These are phyloP conservation scores for Pelargonium nanum DNA, from an alignment of 345 rosid genomes.

Conservation along the genomic window DNA sequence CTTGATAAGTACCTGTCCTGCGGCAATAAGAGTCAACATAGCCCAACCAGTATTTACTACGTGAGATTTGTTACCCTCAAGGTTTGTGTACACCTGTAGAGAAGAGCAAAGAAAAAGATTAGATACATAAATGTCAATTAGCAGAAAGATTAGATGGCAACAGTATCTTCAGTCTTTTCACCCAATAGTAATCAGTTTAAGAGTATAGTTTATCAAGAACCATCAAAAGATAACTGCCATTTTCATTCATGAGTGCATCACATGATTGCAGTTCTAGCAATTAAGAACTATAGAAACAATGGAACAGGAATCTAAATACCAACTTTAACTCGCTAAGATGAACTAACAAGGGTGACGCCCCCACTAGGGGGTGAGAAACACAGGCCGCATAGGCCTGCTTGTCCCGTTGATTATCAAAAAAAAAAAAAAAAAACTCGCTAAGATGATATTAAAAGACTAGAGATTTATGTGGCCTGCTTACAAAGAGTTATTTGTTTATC, in stretches of 20 bases:
- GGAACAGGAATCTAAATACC: neutral
- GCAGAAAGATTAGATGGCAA: neutral
- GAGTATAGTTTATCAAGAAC: neutral
- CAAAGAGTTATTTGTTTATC: neutral
- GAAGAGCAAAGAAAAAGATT: neutral
- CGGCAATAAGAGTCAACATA: slow-evolving; percentile 40
- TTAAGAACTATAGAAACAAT: neutral
- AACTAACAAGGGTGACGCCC: neutral
- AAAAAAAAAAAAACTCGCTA: too few relatives aligned
- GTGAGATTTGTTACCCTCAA: slow-evolving; percentile 25
- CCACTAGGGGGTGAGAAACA: too few relatives aligned
- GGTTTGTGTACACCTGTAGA: slow-evolving; percentile 30
- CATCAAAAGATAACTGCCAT: neutral
- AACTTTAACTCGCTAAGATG: neutral
- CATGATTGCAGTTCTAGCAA: neutral
- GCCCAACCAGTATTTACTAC: slow-evolving; percentile 40
- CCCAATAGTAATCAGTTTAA: neutral
- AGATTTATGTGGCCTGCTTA: neutral
- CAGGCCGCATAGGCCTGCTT: too few relatives aligned
- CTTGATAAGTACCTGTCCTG: slow-evolving; percentile 30
- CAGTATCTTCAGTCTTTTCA: neutral
- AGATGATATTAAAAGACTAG: neutral
- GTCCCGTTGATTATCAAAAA: too few relatives aligned
- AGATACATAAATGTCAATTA: neutral
- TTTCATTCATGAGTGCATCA: neutral